Evolutionary conservation across 345 rosid genomes (phyloP).

Genomic region (Lepidium sativum): DNA sequence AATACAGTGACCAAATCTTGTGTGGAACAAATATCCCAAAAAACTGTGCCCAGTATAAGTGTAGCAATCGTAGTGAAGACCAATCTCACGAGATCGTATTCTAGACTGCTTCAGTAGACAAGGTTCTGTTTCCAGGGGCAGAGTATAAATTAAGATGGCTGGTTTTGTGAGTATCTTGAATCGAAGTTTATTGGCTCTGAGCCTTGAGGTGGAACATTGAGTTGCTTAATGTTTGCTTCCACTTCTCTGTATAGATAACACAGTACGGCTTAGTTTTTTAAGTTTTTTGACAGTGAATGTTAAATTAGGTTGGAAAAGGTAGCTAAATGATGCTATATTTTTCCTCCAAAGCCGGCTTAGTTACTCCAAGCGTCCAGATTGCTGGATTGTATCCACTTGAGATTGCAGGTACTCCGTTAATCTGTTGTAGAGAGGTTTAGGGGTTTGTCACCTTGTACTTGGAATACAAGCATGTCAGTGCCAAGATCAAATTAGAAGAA

Average conservation of each 20-base stretch:
- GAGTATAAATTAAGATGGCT: slow-evolving; percentile 43
- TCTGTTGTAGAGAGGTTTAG: slow-evolving; percentile 31
- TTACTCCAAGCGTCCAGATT: slow-evolving; percentile 96
- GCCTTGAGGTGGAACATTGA: slow-evolving; percentile 56
- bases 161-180: slow-evolving; percentile 46
- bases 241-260: slow-evolving; percentile 44
- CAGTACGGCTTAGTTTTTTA: background rate
- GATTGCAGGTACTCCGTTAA: slow-evolving; percentile 52
- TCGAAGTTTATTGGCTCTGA: slow-evolving; percentile 52
- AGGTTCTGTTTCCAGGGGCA: slow-evolving; percentile 83
- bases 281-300: background rate
- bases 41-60: slow-evolving; percentile 62
- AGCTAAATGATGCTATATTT: slow-evolving; percentile 21
- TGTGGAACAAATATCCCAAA: slow-evolving; percentile 67
- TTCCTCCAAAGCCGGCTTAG: slow-evolving; percentile 56
- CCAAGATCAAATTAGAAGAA: background rate
- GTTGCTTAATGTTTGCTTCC: slow-evolving; percentile 45
- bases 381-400: slow-evolving; percentile 77
- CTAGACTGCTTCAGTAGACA: slow-evolving; percentile 92
- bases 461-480: background rate
- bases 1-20: slow-evolving; percentile 50
- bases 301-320: background rate
- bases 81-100: slow-evolving; percentile 63
- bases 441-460: background rate
- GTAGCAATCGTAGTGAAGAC: slow-evolving; percentile 51